phyloP scores from a whole-genome alignment of 805 yeast species.

The Candida ovalis region DNA sequence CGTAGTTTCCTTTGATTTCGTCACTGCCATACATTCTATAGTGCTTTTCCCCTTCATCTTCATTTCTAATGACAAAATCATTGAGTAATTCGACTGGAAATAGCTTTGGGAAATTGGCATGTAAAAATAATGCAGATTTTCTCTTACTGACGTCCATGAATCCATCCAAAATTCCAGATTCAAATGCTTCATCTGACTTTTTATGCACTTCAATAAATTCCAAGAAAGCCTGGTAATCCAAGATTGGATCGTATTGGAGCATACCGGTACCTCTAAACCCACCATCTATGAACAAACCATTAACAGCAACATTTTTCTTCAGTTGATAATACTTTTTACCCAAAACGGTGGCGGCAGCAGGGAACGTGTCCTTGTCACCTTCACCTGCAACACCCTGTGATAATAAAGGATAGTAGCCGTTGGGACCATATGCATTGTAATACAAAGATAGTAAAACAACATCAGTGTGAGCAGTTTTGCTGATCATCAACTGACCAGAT shows the following conservation, averaged over 20 bases:
- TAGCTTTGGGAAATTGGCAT: constrained; percentile 46
- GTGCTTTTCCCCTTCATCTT: constrained; percentile 10
- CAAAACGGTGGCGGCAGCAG: constrained; percentile 60
- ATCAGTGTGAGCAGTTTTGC: constrained; percentile 50
- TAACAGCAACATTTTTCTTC: constrained; percentile 45
- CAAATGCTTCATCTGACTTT: constrained; percentile 16
- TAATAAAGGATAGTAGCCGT: constrained; percentile 52
- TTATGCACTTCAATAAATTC: constrained; percentile 18
- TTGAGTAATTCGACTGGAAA: constrained; percentile 40
- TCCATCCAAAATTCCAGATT: constrained; percentile 7
- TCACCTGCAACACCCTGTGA: constrained; percentile 67
- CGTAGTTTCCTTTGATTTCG: constrained; percentile 16
- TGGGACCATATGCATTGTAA: constrained; percentile 59
- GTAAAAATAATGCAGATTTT: constrained; percentile 28
- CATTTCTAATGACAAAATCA: constrained; percentile 16
- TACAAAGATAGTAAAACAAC: constrained; percentile 54
- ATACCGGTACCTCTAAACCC: constrained; percentile 43
- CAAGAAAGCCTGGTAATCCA: constrained; percentile 28
- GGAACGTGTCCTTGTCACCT: constrained; percentile 77
- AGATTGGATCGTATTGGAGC: constrained; percentile 46
- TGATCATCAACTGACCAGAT: constrained; percentile 60
- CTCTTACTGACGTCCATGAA: constrained; percentile 21
- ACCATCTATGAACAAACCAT: constrained; percentile 34
- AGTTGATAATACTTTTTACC: constrained; percentile 52
- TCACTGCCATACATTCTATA: constrained; percentile 10